These are phyloP conservation scores for Ustilago shanxiensis DNA, from an alignment of 1,284 basidiomycete genomes.

Conservation along the genomic window DNA sequence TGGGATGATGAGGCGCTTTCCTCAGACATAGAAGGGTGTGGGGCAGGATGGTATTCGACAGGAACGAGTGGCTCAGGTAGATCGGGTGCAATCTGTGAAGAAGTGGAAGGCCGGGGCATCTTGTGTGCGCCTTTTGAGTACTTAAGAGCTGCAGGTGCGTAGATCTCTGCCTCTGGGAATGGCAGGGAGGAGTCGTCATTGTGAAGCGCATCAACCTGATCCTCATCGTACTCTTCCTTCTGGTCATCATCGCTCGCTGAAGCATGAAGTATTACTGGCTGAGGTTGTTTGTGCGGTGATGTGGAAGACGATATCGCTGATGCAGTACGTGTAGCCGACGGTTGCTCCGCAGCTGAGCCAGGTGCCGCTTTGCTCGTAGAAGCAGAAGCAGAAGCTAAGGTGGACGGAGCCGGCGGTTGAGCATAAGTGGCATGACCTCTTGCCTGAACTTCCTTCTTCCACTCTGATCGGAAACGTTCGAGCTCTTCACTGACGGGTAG, in stretches of 20 bases:
- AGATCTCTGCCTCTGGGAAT: conserved; percentile 50
- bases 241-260: background rate
- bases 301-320: conserved; percentile 6
- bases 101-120: conserved; percentile 14
- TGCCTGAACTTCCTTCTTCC: conserved; percentile 51
- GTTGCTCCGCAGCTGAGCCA: background rate
- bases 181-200: conserved; percentile 9
- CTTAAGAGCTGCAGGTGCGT: conserved; percentile 50
- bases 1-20: conserved; percentile 9
- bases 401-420: conserved; percentile 11
- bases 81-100: background rate
- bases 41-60: conserved; percentile 21
- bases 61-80: conserved; percentile 26
- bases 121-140: conserved; percentile 53
- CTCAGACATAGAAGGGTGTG: background rate
- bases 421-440: conserved; percentile 27
- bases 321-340: background rate
- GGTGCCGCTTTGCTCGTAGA: conserved; percentile 1
- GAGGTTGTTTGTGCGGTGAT: background rate
- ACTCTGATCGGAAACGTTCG: conserved; percentile 51
- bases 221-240: background rate
- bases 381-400: background rate
- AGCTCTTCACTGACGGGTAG: conserved; percentile 46
- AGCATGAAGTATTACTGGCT: background rate
- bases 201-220: conserved; percentile 1